Evolutionary conservation across 768 basidiomycete species (phyloP), one percentile per base, ranked within the genome.

Genomic region (Phanerochaete sordida): DNA sequence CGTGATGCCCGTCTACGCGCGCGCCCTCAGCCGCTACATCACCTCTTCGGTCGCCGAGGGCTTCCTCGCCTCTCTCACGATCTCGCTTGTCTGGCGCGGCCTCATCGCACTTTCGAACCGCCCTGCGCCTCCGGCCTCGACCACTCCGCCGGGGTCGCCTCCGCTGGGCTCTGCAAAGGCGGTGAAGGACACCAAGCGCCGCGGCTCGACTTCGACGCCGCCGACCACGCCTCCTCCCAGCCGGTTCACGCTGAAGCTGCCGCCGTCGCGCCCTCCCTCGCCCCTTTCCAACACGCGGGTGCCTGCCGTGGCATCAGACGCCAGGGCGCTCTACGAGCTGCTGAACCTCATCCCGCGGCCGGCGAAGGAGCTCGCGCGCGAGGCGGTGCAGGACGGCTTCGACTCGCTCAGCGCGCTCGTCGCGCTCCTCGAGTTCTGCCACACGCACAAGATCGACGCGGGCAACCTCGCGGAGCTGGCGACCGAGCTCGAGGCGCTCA

Each of bases 321-420:
- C 84, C 5, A 82, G 81, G 27, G 79, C 80, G 2, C 71, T 91
- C n/a, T 84, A 76, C 68, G 83, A 88, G 47, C 75, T 90, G 27
- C 74, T 93, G 46, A 75, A 71, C 47, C 71, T 74, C 26, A 76
- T 93, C 35, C 88, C 91, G 23, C 81, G 84, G 9, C 90, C 91
- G 31, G 68, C 64, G 15, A 72, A 73, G n/a, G 78, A 78, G 51
- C 80, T 77, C 9, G 91, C 91, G n/a, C 78, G 80, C 43, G 91
- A 93, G 69, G 91, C 89, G 5, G 90, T 93, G 11, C 86, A 88
- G 56, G 91, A 92, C 66, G 91, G 88, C 1, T 85, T 88, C 64
- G 82, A 81, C 57, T 87, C 84, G 16, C 74, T 93, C 27, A 74
- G 78, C 64, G 80, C 84, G 23, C 72, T 93, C 19, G 75, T 76